Conservation (phyloP, 2,329 filamentous ascomycete species). For the Gaeumannomyces sp. region DNA sequence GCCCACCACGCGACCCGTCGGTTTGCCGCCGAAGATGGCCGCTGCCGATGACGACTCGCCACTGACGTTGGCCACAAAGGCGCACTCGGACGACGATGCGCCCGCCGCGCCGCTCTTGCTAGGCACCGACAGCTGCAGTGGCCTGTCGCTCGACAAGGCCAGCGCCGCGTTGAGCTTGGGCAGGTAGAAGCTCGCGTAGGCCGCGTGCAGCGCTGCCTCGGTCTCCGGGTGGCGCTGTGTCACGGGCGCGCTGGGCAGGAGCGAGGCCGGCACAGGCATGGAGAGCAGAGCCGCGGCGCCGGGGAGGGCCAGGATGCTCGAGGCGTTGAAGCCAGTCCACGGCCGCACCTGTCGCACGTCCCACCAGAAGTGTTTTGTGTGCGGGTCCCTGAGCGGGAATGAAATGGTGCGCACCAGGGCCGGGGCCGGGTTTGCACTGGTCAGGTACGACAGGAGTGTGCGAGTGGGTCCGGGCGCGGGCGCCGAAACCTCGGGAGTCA, state of each 20-base stretch:
- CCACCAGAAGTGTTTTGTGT: constrained; percentile 89
- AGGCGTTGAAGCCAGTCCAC: constrained; percentile 74
- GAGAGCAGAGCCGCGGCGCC: constrained; percentile 67
- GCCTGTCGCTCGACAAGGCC: constrained; percentile 63
- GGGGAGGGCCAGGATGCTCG: constrained; percentile 65
- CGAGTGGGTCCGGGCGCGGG: constrained; percentile 46
- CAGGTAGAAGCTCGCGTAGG: constrained; percentile 73
- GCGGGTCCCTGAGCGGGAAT: constrained; percentile 58
- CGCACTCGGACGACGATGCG: constrained; percentile 28
- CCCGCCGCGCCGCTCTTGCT: constrained; percentile 26
- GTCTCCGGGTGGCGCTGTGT: constrained; percentile 68
- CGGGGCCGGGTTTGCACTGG: constrained; percentile 71
- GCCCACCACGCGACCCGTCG: constrained; percentile 44
- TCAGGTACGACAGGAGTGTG: constrained; percentile 73
- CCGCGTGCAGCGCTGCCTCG: constrained; percentile 66
- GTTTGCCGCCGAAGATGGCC: constrained; percentile 41
- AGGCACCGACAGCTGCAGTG: constrained; percentile 47
- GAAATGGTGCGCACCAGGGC: constrained; percentile 75
- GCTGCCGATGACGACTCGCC: constrained; percentile 51
- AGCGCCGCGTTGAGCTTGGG: constrained; percentile 84
- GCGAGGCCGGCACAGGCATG: constrained; percentile 55
- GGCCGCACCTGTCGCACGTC: constrained; percentile 81
- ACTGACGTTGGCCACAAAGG: constrained; percentile 60
- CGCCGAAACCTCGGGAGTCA: constrained; percentile 29
- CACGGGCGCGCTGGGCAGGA: constrained; percentile 53